A percentile compares a stretch with the other conserved stretches of the same genome.
Evolutionary conservation across 2,329 filamentous ascomycete genomes (phyloP).

Genomic region (Trichoderma harzianum): DNA sequence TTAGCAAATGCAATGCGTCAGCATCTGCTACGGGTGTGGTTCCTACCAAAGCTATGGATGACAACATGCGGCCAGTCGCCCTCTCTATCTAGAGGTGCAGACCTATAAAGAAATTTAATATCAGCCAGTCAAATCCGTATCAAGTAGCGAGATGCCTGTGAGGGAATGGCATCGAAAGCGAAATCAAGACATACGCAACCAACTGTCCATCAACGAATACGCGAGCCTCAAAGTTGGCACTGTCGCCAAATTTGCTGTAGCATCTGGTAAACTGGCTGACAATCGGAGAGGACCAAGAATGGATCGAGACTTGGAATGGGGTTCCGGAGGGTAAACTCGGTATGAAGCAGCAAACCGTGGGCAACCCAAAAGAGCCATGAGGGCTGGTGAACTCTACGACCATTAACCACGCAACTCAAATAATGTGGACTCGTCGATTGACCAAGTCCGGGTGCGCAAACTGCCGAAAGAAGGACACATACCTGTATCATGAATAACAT

Average conservation of each 20-base stretch:
- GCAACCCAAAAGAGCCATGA: constrained; percentile 50
- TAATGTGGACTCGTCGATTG: neutral
- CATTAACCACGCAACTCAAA: neutral
- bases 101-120: constrained; percentile 36
- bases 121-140: neutral
- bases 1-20: neutral
- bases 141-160: too few relatives aligned
- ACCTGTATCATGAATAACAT: constrained; percentile 57
- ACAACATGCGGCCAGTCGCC: constrained; percentile 51
- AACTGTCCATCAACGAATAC: constrained; percentile 66
- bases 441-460: too few relatives aligned
- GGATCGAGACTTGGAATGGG: constrained; percentile 69
- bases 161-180: neutral
- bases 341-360: constrained; percentile 68
- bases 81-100: constrained; percentile 51
- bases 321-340: constrained; percentile 57
- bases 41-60: constrained; percentile 42
- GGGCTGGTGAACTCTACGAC: constrained; percentile 50
- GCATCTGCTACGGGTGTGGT: neutral
- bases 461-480: constrained; percentile 13
- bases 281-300: constrained; percentile 65
- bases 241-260: constrained; percentile 54
- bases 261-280: constrained; percentile 55
- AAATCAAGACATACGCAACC: constrained; percentile 48
- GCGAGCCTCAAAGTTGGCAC: constrained; percentile 61